Evolutionary conservation across 2,329 filamentous ascomycete species (phyloP).

Genomic region (Mycosphaerella sp.): DNA sequence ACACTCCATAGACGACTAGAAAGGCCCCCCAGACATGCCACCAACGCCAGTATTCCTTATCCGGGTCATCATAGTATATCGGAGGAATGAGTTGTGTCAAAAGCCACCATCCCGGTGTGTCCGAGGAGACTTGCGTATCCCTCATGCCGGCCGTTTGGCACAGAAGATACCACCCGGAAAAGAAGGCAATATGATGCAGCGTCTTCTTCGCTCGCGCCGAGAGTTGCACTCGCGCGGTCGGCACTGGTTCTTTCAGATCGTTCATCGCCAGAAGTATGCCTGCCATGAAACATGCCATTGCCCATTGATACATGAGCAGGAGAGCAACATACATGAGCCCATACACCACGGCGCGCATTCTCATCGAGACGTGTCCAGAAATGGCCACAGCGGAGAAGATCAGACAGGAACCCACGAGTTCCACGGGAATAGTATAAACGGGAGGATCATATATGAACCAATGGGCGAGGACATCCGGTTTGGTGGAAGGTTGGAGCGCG

Average conservation of each 20-base stretch:
- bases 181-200: constrained; percentile 10
- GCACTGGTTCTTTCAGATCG: constrained; percentile 9
- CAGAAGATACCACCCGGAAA: constrained; percentile 17
- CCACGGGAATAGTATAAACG: constrained; percentile 24
- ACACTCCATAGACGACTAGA: constrained; percentile 47
- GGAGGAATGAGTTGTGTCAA: constrained; percentile 42
- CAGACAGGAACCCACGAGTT: constrained; percentile 20
- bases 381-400: constrained; percentile 17
- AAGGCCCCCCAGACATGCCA: constrained; percentile 52
- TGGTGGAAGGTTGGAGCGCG: constrained; percentile 6
- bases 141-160: constrained; percentile 18
- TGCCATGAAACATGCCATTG: constrained; percentile 15
- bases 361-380: constrained; percentile 5
- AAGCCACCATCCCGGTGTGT: constrained; percentile 53
- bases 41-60: constrained; percentile 41
- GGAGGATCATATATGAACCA: constrained; percentile 21
- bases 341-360: constrained; percentile 5
- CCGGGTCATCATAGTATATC: constrained; percentile 17
- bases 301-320: constrained; percentile 15
- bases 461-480: constrained; percentile 14
- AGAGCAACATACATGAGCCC: constrained; percentile 11
- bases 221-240: background rate
- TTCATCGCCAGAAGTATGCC: constrained; percentile 19
- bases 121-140: constrained; percentile 34
- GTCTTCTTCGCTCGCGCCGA: constrained; percentile 1